Evolutionary conservation across 179 eudicot genomes (phyloP).

Genomic region (Patellifolia procumbens): DNA sequence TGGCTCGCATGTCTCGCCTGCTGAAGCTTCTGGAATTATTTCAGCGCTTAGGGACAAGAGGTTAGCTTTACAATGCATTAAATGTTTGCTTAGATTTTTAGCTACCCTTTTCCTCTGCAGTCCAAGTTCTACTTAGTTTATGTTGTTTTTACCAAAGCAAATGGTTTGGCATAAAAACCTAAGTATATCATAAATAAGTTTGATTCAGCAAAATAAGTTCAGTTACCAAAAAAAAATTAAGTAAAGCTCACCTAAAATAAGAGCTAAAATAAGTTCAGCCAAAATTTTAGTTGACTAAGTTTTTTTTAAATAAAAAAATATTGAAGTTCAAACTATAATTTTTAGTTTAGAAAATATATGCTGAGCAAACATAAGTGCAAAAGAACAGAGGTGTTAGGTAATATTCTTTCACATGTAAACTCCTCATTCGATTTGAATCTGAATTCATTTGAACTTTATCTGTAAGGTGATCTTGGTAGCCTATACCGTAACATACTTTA

Average conservation of each 20-base stretch:
- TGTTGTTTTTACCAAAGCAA: not conserved
- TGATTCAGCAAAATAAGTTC: not conserved
- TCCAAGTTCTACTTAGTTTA: not conserved
- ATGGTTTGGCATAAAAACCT: not conserved
- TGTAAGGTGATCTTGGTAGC: not conserved
- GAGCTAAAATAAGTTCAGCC: too few relatives aligned
- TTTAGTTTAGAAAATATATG: not conserved
- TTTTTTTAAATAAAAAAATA: too few relatives aligned
- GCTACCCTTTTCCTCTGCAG: not conserved
- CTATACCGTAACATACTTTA: not conserved
- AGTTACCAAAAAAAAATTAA: too few relatives aligned
- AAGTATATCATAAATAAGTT: not conserved
- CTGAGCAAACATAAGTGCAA: not conserved
- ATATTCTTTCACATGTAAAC: not conserved
- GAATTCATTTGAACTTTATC: not conserved
- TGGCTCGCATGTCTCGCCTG: conserved; percentile 63
- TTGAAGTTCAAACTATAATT: not conserved
- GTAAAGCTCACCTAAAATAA: too few relatives aligned
- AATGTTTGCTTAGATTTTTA: not conserved
- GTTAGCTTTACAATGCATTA: conserved; percentile 31
- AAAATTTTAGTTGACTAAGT: too few relatives aligned
- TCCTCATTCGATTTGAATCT: not conserved
- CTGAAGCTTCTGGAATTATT: conserved; percentile 82
- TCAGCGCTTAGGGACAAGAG: conserved; percentile 63
- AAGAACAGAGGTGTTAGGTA: not conserved